Conservation (phyloP, 2,329 filamentous ascomycete genomes). For the Alternaria postmessia region DNA sequence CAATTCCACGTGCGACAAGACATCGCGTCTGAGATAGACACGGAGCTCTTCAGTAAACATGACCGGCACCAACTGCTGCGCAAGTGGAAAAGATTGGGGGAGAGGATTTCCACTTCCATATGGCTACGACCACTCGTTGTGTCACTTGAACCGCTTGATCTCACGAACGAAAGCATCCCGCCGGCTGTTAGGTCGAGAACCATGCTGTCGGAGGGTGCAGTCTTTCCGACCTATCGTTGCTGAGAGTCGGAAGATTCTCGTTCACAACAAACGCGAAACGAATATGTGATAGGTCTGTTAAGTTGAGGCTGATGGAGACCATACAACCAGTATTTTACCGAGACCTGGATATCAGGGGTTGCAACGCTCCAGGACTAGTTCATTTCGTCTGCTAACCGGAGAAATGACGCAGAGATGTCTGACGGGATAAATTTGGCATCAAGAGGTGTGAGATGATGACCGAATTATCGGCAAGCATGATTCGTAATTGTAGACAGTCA, state of each 20-base stretch:
- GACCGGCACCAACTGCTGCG: background rate
- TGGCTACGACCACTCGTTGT: background rate
- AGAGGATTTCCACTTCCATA: background rate
- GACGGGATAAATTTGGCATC: background rate
- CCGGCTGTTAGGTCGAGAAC: background rate
- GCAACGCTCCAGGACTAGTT: background rate
- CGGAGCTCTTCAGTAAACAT: background rate
- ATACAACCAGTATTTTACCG: no score
- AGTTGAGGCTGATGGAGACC: no score
- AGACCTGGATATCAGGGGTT: background rate
- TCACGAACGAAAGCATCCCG: background rate
- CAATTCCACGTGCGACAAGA: background rate
- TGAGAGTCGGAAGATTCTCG: background rate
- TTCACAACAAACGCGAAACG: no score
- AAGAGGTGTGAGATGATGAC: background rate
- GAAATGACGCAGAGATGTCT: background rate
- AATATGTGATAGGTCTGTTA: no score
- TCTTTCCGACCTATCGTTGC: background rate
- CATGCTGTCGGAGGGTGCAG: background rate
- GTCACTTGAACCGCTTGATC: background rate
- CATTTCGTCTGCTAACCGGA: background rate
- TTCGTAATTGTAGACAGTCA: background rate
- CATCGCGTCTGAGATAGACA: background rate
- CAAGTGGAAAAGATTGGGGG: background rate
- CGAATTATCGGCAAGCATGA: background rate